A percentile compares a stretch with the other conserved stretches of the same genome.
These are phyloP conservation scores for Mycena floridula DNA, from an alignment of 768 basidiomycete genomes.

Conservation along the genomic window DNA sequence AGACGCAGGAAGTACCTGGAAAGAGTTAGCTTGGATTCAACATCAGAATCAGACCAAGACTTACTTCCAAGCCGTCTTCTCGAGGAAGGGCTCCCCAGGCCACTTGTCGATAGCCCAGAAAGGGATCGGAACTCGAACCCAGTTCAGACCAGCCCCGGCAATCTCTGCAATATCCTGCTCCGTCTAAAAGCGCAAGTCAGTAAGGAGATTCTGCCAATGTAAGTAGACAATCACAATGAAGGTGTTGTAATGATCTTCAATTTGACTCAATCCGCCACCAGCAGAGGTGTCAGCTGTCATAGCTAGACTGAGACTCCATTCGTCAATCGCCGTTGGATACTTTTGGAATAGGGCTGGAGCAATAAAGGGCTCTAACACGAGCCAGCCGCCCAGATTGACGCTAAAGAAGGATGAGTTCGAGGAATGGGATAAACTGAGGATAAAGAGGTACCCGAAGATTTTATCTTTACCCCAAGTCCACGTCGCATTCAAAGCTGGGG, in stretches of 20 bases:
- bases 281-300: conserved; percentile 11
- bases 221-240: conserved; percentile 60
- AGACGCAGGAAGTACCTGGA: conserved; percentile 66
- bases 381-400: conserved; percentile 61
- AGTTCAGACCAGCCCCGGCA: conserved; percentile 82
- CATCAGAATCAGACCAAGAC: no score
- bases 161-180: conserved; percentile 89
- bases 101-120: conserved; percentile 84
- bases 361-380: conserved; percentile 64
- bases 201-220: neutral
- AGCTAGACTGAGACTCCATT: conserved; percentile 64
- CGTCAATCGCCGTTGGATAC: conserved; percentile 58
- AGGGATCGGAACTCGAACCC: conserved; percentile 71
- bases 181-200: conserved; percentile 46
- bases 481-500: conserved; percentile 59
- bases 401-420: conserved; percentile 17
- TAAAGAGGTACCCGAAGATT: conserved; percentile 29
- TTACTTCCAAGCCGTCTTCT: conserved; percentile 70
- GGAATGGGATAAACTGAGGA: neutral
- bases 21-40: no score
- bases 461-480: conserved; percentile 64
- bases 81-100: conserved; percentile 70
- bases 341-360: conserved; percentile 62
- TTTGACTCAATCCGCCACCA: conserved; percentile 15
- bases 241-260: conserved; percentile 78